Percentiles rank a stretch among this genome's conserved stretches.
These are phyloP conservation scores for Stephania cephalantha DNA, from an alignment of 164 flowering plant genomes.

Conservation along the genomic window DNA sequence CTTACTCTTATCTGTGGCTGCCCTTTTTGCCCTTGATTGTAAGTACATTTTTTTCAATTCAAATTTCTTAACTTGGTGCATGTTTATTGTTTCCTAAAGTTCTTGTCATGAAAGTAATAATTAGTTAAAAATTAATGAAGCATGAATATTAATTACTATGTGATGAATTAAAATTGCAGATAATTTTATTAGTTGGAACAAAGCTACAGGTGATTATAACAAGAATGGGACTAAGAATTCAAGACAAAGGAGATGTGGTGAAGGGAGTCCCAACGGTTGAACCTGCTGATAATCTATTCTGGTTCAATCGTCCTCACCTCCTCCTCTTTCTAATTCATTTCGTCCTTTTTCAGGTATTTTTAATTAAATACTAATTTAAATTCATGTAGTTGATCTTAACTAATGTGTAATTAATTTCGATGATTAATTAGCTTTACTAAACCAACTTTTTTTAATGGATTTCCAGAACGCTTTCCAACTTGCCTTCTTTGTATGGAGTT, in stretches of 20 bases:
- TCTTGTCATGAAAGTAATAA: background rate
- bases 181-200: slow-evolving; percentile 73
- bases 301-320: slow-evolving; percentile 80
- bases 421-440: background rate
- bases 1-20: slow-evolving; percentile 62
- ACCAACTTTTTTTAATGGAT: background rate
- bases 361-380: background rate
- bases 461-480: slow-evolving; percentile 79
- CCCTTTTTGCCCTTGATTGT: slow-evolving; percentile 73
- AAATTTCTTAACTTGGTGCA: too few relatives aligned
- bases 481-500: slow-evolving; percentile 72
- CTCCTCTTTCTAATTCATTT: slow-evolving; percentile 68
- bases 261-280: slow-evolving; percentile 67
- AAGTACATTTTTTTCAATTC: slow-evolving; percentile 23
- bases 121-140: background rate
- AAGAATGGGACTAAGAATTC: slow-evolving; percentile 68
- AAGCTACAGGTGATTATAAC: slow-evolving; percentile 86
- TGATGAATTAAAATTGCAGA: slow-evolving; percentile 26
- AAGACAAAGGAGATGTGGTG: slow-evolving; percentile 74
- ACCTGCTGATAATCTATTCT: slow-evolving; percentile 70
- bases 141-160: too few relatives aligned
- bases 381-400: too few relatives aligned
- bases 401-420: too few relatives aligned
- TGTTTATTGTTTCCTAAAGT: background rate
- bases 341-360: slow-evolving; percentile 71